These are phyloP conservation scores for Fusarium sp. DNA, from an alignment of 2,329 filamentous ascomycete genomes.

Conservation along the genomic window DNA sequence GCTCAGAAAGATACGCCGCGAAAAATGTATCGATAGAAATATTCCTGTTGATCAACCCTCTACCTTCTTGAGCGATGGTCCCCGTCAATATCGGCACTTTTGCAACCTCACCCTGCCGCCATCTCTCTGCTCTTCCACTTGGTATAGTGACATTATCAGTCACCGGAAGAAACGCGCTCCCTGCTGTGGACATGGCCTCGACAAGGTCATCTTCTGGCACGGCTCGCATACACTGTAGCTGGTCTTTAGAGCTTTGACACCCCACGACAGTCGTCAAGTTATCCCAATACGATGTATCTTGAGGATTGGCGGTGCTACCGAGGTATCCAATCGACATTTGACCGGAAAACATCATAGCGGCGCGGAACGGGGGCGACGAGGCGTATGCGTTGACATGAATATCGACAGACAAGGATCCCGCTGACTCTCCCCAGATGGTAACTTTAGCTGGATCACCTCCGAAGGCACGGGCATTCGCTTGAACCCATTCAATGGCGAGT, in stretches of 20 bases:
- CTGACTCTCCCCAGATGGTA: slow-evolving; percentile 51
- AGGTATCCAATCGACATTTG: slow-evolving; percentile 49
- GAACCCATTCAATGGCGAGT: slow-evolving; percentile 50
- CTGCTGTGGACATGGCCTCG: slow-evolving; percentile 18
- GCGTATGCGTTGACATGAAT: slow-evolving; percentile 46
- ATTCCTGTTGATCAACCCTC: slow-evolving; percentile 43
- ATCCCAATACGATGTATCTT: slow-evolving; percentile 32
- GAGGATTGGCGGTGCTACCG: slow-evolving; percentile 11
- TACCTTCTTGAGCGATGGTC: slow-evolving; percentile 48
- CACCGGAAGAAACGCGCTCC: slow-evolving; percentile 31
- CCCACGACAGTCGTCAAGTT: slow-evolving; percentile 32
- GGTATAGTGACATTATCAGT: slow-evolving; percentile 42
- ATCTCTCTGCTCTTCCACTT: slow-evolving; percentile 33
- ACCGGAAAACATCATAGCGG: slow-evolving; percentile 50
- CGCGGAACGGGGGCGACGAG: slow-evolving; percentile 44
- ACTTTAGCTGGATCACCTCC: slow-evolving; percentile 48
- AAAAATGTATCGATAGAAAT: slow-evolving; percentile 43
- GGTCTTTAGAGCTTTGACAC: slow-evolving; percentile 18
- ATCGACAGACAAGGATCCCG: slow-evolving; percentile 53
- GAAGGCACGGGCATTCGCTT: slow-evolving; percentile 48
- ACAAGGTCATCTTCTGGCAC: slow-evolving; percentile 35
- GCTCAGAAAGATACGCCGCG: slow-evolving; percentile 28
- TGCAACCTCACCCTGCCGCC: slow-evolving; percentile 34
- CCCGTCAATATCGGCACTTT: slow-evolving; percentile 48
- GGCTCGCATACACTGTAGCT: slow-evolving; percentile 46